phyloP scores from a whole-genome alignment of 495 filamentous ascomycete species.

The Haplographium delicatum region DNA sequence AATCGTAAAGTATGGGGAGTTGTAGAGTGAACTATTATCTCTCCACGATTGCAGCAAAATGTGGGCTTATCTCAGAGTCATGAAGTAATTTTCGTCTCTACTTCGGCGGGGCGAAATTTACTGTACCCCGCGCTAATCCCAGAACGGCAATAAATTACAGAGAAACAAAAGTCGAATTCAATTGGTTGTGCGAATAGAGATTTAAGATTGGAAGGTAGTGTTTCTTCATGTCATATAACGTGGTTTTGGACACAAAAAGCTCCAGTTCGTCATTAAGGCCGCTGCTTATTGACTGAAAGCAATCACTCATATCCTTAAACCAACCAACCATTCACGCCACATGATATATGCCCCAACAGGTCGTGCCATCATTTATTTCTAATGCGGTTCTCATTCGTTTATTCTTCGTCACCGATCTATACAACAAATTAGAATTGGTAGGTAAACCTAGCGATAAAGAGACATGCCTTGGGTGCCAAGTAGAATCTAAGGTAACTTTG shows the following conservation, averaged over 20 bases:
- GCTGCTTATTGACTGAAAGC: slow-evolving; percentile 4
- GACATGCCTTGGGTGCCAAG: slow-evolving; percentile 76
- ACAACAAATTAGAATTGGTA: slow-evolving; percentile 3
- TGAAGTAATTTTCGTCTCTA: neutral
- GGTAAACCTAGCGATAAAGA: slow-evolving; percentile 32
- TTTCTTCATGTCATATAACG: slow-evolving; percentile 12
- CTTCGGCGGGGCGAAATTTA: slow-evolving; percentile 18
- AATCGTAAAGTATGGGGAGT: neutral
- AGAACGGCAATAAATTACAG: slow-evolving; percentile 2
- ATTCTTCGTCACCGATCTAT: slow-evolving; percentile 87
- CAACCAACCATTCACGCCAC: slow-evolving; percentile 22
- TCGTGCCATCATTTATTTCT: slow-evolving; percentile 19
- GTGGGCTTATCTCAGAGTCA: slow-evolving; percentile 7
- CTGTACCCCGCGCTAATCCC: slow-evolving; percentile 26
- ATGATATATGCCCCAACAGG: slow-evolving; percentile 21
- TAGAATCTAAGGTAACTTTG: slow-evolving; percentile 95
- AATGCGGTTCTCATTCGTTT: slow-evolving; percentile 29
- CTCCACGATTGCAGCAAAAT: neutral
- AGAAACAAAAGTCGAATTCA: neutral
- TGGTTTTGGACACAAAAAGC: slow-evolving; percentile 3
- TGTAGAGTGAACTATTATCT: neutral
- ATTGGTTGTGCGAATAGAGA: neutral
- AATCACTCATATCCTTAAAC: slow-evolving; percentile 23
- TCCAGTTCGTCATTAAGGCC: neutral
- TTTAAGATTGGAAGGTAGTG: slow-evolving; percentile 1